Base-by-base conservation (phyloP, 139 green algal species). In the Pseudopediastrum boryanum region DNA sequence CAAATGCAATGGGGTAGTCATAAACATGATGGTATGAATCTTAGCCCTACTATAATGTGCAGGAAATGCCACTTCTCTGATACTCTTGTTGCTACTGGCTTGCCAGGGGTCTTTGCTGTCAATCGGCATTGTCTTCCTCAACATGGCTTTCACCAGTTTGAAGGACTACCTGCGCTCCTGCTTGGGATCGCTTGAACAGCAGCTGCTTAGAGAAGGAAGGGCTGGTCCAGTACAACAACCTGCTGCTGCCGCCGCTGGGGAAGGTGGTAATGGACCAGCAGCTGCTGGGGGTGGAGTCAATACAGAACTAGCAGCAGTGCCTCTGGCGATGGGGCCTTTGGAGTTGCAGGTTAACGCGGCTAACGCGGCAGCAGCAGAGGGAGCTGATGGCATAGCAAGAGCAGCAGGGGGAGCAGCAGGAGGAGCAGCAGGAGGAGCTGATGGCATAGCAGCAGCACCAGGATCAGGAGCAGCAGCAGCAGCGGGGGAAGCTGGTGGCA, bases 161-260 rank as follows among this genome's bases (percentile, higher is more conserved):
- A 84, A 86, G 25, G 84, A 89, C 8, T 80, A 81, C n/a, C 69
- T 91, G 23, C 75, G 90, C 25, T 84, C 67, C 13, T 79, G 83
- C 25, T 46, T 82, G 19, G 77, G 81, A 2, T 70, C 80, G 39
- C 77, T 93, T 33, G 63, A 83, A n/a, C 62, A 84, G 8, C 79
- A 76, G 59, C 73, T 72, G 42, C 36, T 80, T 46, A 31, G 73
- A 10, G 59, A 58, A 58, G 48, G 48, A 58, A n/a, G n/a, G n/a
- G n/a, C n/a, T n/a, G n/a, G n/a, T n/a, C n/a, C n/a, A n/a, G n/a
- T n/a, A n/a, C n/a, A n/a, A n/a, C n/a, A n/a, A n/a, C n/a, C n/a
- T n/a, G n/a, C n/a, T n/a, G n/a, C n/a, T n/a, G n/a, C n/a, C n/a
- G n/a, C n/a, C n/a, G n/a, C n/a, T n/a, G n/a, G n/a, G n/a, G n/a